These are phyloP conservation scores for Vanrija pseudolonga DNA, from an alignment of 1,284 basidiomycete genomes.

Conservation along the genomic window DNA sequence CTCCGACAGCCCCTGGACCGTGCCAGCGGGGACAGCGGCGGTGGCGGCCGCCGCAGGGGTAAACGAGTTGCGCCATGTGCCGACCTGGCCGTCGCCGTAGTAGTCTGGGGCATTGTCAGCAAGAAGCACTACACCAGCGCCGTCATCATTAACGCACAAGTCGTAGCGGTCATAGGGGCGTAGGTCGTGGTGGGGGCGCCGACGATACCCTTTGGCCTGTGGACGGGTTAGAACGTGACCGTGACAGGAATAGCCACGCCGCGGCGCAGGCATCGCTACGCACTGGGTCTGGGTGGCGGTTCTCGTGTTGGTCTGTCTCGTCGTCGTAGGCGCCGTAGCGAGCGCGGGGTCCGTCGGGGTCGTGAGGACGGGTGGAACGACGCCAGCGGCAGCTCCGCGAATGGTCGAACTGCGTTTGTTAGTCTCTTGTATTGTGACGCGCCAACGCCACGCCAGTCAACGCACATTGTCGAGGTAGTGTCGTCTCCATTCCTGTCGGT, in stretches of 20 bases:
- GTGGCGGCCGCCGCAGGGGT: constrained; percentile 30
- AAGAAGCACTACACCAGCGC: neutral
- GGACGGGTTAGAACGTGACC: too few relatives aligned
- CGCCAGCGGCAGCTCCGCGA: too few relatives aligned
- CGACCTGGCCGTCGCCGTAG: constrained; percentile 14
- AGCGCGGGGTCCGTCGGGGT: too few relatives aligned
- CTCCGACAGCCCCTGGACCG: constrained; percentile 23
- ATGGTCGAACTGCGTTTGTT: too few relatives aligned
- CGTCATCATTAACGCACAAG: neutral
- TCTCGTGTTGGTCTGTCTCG: too few relatives aligned
- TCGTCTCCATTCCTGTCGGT: constrained; percentile 29
- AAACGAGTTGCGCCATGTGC: constrained; percentile 32
- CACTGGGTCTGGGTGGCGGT: too few relatives aligned
- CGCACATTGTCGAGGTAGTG: constrained; percentile 26
- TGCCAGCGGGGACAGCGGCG: constrained; percentile 30
- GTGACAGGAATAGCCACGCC: too few relatives aligned
- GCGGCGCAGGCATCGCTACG: too few relatives aligned
- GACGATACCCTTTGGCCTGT: neutral
- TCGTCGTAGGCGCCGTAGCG: too few relatives aligned
- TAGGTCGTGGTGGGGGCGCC: constrained; percentile 7
- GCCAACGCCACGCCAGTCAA: neutral
- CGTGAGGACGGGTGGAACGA: too few relatives aligned
- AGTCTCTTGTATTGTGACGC: too few relatives aligned
- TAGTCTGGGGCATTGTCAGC: neutral
- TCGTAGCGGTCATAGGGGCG: constrained; percentile 13